Percentiles rank a stretch among this genome's conserved stretches.
Evolutionary conservation across 805 yeast genomes (phyloP).

Genomic region (Lipomyces yamanashiensis): DNA sequence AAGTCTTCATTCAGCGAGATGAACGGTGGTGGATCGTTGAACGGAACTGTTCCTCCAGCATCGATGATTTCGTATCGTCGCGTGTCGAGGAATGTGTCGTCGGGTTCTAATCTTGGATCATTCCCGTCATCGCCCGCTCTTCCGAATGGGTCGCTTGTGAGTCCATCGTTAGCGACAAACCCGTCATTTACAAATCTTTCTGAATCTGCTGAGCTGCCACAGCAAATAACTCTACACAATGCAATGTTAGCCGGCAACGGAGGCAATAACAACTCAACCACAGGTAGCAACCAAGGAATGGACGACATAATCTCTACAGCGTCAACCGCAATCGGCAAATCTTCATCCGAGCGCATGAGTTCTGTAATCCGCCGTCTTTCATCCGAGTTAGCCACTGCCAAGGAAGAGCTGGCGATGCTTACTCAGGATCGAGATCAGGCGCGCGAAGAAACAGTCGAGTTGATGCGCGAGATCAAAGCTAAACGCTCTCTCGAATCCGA

Average conservation of each 20-base stretch:
- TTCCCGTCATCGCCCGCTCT: constrained; percentile 10
- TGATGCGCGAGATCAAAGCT: constrained; percentile 48
- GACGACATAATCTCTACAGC: constrained; percentile 28
- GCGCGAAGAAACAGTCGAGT: constrained; percentile 65
- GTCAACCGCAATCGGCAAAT: constrained; percentile 40
- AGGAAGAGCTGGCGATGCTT: constrained; percentile 63
- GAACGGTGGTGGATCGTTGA: constrained; percentile 6
- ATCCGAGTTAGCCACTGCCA: constrained; percentile 68
- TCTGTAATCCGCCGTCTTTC: constrained; percentile 79
- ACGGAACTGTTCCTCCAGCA: constrained; percentile 13
- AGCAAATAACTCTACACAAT: constrained; percentile 22
- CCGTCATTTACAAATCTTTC: constrained; percentile 34
- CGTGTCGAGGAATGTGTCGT: constrained; percentile 15
- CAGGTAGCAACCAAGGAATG: constrained; percentile 11
- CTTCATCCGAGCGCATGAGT: constrained; percentile 76
- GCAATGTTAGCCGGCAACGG: constrained; percentile 2
- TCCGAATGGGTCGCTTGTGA: not conserved
- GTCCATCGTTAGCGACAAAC: constrained; percentile 13
- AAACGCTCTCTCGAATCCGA: constrained; percentile 45
- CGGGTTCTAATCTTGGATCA: constrained; percentile 2
- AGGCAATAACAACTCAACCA: not conserved
- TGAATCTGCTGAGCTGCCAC: constrained; percentile 24
- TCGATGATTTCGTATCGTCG: constrained; percentile 30
- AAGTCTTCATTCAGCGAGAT: constrained; percentile 27
- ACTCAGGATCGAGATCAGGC: constrained; percentile 64